phyloP scores from a whole-genome alignment of 2,329 filamentous ascomycete species.

The Didymella arachidicola region DNA sequence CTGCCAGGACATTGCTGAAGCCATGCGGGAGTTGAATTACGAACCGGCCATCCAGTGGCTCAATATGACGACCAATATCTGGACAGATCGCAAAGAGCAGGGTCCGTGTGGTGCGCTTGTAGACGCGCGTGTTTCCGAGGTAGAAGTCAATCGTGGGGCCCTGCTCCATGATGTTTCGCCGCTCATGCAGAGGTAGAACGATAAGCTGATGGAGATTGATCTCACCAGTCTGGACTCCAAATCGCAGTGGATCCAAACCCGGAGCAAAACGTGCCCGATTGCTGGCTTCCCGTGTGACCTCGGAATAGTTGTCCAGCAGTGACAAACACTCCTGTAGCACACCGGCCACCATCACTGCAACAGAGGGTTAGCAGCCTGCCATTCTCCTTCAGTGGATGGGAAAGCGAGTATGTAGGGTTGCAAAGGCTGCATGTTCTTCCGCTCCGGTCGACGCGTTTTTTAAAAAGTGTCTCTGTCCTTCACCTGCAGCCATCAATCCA shows the following conservation, averaged over 20 bases:
- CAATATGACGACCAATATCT: not conserved
- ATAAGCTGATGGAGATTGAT: not conserved
- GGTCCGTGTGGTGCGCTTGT: not conserved
- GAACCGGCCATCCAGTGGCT: not conserved
- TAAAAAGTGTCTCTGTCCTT: not conserved
- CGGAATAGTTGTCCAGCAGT: not conserved
- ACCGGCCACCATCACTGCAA: conserved; percentile 1
- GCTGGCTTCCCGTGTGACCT: not conserved
- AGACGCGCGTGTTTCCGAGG: not conserved
- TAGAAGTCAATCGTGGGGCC: not conserved
- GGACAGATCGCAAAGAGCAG: not conserved
- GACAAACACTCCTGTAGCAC: conserved; percentile 1
- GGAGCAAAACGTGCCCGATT: not conserved
- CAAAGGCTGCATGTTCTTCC: conserved; percentile 4
- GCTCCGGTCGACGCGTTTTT: not conserved
- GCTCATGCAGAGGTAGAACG: not conserved
- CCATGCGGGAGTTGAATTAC: not conserved
- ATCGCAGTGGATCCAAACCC: not conserved
- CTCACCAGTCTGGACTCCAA: not conserved
- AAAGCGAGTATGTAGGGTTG: not conserved
- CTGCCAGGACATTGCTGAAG: not conserved
- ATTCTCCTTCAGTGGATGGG: not conserved
- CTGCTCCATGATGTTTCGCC: not conserved
- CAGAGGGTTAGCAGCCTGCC: not conserved
- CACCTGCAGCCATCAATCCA: not conserved